A percentile compares a stretch with the other conserved stretches of the same genome.
These are phyloP conservation scores for Trichoderma pleuroti DNA, from an alignment of 2,329 filamentous ascomycete genomes.

Conservation along the genomic window DNA sequence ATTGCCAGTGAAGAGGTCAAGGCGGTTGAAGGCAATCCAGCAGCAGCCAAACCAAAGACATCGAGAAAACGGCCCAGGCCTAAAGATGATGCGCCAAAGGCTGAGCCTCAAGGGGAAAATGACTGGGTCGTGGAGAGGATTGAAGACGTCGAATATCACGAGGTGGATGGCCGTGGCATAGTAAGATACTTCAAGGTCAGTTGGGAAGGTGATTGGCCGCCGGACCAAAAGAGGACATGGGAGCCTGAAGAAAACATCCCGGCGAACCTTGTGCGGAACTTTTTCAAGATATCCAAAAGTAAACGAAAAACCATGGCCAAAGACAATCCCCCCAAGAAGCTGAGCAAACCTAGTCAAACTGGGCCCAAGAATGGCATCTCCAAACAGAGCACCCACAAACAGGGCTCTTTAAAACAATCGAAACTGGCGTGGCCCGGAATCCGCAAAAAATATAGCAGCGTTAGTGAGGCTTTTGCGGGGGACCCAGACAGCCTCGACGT, in stretches of 20 bases:
- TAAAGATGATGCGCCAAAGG: background rate
- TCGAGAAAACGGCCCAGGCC: background rate
- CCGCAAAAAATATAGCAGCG: constrained; percentile 27
- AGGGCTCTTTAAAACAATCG: constrained; percentile 21
- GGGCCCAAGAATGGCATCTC: background rate
- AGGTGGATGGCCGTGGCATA: constrained; percentile 34
- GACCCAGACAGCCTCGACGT: constrained; percentile 17
- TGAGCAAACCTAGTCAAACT: background rate
- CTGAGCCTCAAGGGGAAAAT: constrained; percentile 22
- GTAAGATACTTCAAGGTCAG: constrained; percentile 50
- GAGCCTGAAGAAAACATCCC: constrained; percentile 53
- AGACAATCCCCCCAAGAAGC: background rate
- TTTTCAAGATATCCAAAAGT: constrained; percentile 32
- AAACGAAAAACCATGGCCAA: constrained; percentile 21
- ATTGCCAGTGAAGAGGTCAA: background rate
- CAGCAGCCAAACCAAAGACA: background rate
- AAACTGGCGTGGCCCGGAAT: constrained; percentile 25
- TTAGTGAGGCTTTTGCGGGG: constrained; percentile 31
- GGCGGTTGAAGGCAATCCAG: background rate
- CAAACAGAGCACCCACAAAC: background rate
- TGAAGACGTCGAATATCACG: constrained; percentile 39
- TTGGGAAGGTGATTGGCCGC: constrained; percentile 56
- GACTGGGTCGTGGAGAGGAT: constrained; percentile 45
- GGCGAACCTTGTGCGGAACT: constrained; percentile 39
- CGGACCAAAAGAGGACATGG: constrained; percentile 55